Evolutionary conservation across 2,329 filamentous ascomycete species (phyloP), one percentile per base, ranked within the genome.

Genomic region (Zasmidium citrigriseum): DNA sequence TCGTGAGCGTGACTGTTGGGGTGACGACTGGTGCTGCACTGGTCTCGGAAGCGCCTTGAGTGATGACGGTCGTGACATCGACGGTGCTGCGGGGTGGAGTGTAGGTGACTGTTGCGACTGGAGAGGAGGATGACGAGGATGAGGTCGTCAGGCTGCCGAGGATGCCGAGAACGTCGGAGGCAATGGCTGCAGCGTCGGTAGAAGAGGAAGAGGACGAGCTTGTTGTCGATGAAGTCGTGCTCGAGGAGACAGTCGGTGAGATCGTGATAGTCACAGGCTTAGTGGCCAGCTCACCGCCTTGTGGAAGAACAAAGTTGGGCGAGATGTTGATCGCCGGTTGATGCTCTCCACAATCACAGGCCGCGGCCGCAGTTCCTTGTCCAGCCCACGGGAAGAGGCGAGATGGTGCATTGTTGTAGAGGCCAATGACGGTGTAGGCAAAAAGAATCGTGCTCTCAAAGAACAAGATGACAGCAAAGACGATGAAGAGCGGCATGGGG

Each of bases 371-470:
- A 18, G 59, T 49, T 29, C 56, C 55, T 34, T 57, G 55, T 10
- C 61, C 60, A 11, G 64, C 60, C 64, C 62, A 65, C 1, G 66
- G 63, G 14, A 72, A 60, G 47, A 71, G 60, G 10, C 63, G 58
- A 14, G 63, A 51, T 16, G 71, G 71, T 1, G 71, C 58, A 48
- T 70, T 73, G 62, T 70, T 69, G 66, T 73, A 72, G 9, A 75
- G 70, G 9, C 72, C 73, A 34, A 75, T 71, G 27, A 72, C 63
- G 3, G 72, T 74, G 64, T 75, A 75, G 16, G 71, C 68, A 60
- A 75, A 75, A 20, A 75, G 67, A 25, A 72, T 54, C 2, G 67
- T 70, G 56, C 69, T 72, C 55, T 74, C 72, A 59, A 73, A 68
- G 51, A 71, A 60, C 12, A 75, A 63, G 12, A 73, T 66, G 20